A percentile compares a stretch with the other conserved stretches of the same genome.
Conservation (phyloP, 192 early-diverging fungal species). For the Chytriomyces hyalinus region DNA sequence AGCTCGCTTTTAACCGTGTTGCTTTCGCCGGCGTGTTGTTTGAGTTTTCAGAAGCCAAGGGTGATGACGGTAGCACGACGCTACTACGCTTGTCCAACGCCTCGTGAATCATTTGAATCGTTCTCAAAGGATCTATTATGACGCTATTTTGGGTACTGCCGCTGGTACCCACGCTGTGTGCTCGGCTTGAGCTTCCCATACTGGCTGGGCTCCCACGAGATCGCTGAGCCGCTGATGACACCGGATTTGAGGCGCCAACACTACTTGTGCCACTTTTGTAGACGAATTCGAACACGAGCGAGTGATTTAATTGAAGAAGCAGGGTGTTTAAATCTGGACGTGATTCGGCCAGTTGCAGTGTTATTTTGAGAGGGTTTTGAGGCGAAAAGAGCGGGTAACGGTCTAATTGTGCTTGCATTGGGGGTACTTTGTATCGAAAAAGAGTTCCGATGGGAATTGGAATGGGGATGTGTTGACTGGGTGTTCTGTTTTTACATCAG, state of each 20-base stretch:
- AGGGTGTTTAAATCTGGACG: constrained; percentile 15
- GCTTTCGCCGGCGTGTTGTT: not conserved
- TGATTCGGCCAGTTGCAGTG: constrained; percentile 21
- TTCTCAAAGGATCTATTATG: constrained; percentile 28
- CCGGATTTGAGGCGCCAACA: not conserved
- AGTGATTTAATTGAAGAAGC: constrained; percentile 26
- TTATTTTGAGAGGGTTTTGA: constrained; percentile 27
- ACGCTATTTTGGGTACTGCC: constrained; percentile 29
- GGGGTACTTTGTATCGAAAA: constrained; percentile 27
- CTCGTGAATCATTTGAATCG: constrained; percentile 34
- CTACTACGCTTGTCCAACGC: constrained; percentile 25
- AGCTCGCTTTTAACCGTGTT: constrained; percentile 26
- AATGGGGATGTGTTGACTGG: constrained; percentile 31
- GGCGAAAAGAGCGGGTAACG: constrained; percentile 27
- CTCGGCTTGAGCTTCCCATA: not conserved
- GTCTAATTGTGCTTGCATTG: not conserved
- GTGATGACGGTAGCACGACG: not conserved
- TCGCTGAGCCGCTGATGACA: not conserved
- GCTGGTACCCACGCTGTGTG: constrained; percentile 1
- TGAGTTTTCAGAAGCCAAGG: not conserved
- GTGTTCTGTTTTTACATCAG: not conserved
- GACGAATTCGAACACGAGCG: constrained; percentile 33
- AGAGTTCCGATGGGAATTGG: constrained; percentile 24
- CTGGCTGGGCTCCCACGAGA: not conserved
- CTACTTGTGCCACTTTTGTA: constrained; percentile 22